These are phyloP conservation scores for Trifolium dubium DNA, from an alignment of 306 rosid species.

Conservation along the genomic window DNA sequence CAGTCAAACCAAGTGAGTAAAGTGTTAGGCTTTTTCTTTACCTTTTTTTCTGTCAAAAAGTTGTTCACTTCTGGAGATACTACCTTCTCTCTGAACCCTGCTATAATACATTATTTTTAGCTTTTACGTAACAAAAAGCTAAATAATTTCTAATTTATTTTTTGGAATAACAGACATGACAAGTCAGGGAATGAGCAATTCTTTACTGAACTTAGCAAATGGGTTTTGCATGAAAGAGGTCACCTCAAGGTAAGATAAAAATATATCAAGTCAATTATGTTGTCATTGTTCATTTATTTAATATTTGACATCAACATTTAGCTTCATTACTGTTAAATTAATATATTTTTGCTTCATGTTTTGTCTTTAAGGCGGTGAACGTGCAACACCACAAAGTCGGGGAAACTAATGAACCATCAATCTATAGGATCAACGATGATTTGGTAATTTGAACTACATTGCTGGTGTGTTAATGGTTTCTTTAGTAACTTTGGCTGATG, in stretches of 20 bases:
- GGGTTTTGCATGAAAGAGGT: slow-evolving; percentile 97
- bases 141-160: neutral
- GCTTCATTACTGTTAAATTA: slow-evolving; percentile 31
- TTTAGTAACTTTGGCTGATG: slow-evolving; percentile 27
- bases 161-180: slow-evolving; percentile 62
- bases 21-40: slow-evolving; percentile 17
- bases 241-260: slow-evolving; percentile 82
- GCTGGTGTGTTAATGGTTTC: neutral
- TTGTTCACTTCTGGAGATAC: neutral
- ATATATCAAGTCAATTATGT: neutral
- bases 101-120: slow-evolving; percentile 9
- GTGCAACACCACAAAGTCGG: slow-evolving; percentile 87
- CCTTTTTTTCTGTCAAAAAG: slow-evolving; percentile 21
- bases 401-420: slow-evolving; percentile 76
- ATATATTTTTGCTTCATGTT: slow-evolving; percentile 32
- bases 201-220: slow-evolving; percentile 84
- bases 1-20: slow-evolving; percentile 73
- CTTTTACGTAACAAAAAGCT: neutral
- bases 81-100: slow-evolving; percentile 14
- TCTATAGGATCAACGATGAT: slow-evolving; percentile 89
- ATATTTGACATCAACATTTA: slow-evolving; percentile 13
- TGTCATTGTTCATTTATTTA: slow-evolving; percentile 34
- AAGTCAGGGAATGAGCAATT: slow-evolving; percentile 94
- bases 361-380: slow-evolving; percentile 64
- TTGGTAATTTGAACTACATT: slow-evolving; percentile 64